Evolutionary conservation across 495 filamentous ascomycete genomes (phyloP), one percentile per base, ranked within the genome.

Genomic region (Penicillium desertorum): DNA sequence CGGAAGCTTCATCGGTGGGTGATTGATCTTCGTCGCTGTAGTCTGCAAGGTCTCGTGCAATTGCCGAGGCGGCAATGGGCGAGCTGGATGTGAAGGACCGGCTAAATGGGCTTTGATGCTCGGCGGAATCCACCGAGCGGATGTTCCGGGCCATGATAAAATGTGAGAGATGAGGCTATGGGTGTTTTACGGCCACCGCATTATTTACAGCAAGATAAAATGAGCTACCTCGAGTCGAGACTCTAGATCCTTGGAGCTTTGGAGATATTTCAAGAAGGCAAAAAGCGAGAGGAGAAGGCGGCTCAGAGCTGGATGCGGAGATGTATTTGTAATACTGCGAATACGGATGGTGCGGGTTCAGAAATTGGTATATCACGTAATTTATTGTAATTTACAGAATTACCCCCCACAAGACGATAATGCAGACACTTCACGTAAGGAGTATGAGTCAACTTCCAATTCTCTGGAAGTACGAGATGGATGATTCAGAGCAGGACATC

Each of bases 21-120:
- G 58, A 64, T 17, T 67, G 63, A 17, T 79, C 80, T 45, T 82
- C 82, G 19, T 85, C 77, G 46, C 65, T 71, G 69, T 75, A 69
- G 62, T 83, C 83, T 10, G 83, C 83, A 3, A 91, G 63, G 66
- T 94, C 90, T 25, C 83, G 81, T 1, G 87, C 87, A 67, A 93
- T 81, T 20, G 86, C 81, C 29, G 84, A 79, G 54, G 87, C 81
- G 1, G 87, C 89, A 42, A 90, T 76, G 11, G 87, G 85, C 8
- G 86, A 86, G 42, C 70, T 70, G 25, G 84, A 80, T n/a, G 70
- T 71, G 67, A 83, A 86, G 11, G 75, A 79, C 5, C 69, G 57
- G 30, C 64, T 45, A 52, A 57, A 69, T 27, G 59, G 56, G 36
- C 54, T 65, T 36, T 62, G 61, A 55, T 65, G 58, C 54, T 62